Conservation (phyloP, 1,284 basidiomycete species). For the Ceratobasidium papillatum region DNA sequence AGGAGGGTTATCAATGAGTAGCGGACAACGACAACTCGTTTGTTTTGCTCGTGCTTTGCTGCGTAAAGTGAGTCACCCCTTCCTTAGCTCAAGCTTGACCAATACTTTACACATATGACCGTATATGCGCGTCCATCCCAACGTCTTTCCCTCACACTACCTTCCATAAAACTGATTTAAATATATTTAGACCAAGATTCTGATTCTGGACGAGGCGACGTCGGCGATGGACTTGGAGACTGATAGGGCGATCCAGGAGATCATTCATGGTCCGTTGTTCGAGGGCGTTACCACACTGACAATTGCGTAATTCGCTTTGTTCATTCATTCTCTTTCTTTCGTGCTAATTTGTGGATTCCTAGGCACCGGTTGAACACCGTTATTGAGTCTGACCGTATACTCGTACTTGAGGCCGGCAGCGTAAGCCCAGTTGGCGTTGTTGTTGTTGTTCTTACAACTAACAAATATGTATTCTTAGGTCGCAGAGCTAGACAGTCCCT, state of each 20-base stretch:
- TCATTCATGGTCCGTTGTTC: constrained; percentile 77
- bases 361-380: constrained; percentile 93
- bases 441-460: constrained; percentile 24
- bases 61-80: constrained; percentile 60
- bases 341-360: constrained; percentile 29
- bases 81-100: no score
- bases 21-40: constrained; percentile 85
- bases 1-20: constrained; percentile 81
- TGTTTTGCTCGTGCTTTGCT: constrained; percentile 85
- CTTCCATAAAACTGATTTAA: background rate
- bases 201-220: constrained; percentile 92
- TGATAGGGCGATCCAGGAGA: constrained; percentile 83
- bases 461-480: no score
- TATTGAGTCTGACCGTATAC: constrained; percentile 82
- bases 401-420: constrained; percentile 83
- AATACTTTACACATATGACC: no score
- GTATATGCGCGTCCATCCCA: no score
- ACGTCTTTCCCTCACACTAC: no score
- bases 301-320: constrained; percentile 68
- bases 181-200: constrained; percentile 71
- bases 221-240: constrained; percentile 91
- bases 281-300: constrained; percentile 80
- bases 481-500: constrained; percentile 77
- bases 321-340: constrained; percentile 7
- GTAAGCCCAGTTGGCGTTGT: constrained; percentile 53